These are phyloP conservation scores for Sanghuangporus baumii DNA, from an alignment of 1,284 basidiomycete genomes.

Conservation along the genomic window DNA sequence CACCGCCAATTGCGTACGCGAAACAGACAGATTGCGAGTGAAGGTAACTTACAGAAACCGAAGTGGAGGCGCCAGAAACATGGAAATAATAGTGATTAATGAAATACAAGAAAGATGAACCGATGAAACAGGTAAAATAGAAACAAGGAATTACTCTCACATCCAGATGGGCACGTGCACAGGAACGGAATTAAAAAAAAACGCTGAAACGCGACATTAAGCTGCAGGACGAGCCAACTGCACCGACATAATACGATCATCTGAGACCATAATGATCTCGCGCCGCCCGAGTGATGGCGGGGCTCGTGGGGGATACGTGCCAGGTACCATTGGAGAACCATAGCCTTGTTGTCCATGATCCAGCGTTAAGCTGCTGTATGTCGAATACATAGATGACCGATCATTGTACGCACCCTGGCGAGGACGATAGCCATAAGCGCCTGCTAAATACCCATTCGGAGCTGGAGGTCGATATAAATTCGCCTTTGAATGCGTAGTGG, in stretches of 20 bases:
- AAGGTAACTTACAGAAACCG: background rate
- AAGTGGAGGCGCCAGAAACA: background rate
- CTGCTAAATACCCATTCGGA: slow-evolving; percentile 27
- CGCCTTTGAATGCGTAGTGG: slow-evolving; percentile 49
- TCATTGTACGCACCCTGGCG: slow-evolving; percentile 15
- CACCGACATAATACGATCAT: slow-evolving; percentile 70
- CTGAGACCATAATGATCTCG: slow-evolving; percentile 76
- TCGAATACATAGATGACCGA: slow-evolving; percentile 15
- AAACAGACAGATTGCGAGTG: background rate
- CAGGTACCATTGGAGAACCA: slow-evolving; percentile 37
- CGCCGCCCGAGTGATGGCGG: slow-evolving; percentile 46
- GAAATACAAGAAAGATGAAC: background rate
- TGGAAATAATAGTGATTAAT: background rate
- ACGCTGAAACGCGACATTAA: background rate
- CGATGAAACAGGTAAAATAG: background rate
- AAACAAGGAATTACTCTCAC: slow-evolving; percentile 1
- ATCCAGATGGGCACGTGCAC: background rate
- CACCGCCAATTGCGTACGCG: slow-evolving; percentile 3
- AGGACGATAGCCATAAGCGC: slow-evolving; percentile 22
- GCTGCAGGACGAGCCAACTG: slow-evolving; percentile 33
- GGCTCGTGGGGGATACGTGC: slow-evolving; percentile 30
- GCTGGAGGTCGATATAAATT: slow-evolving; percentile 22
- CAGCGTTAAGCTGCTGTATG: background rate
- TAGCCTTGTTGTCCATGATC: slow-evolving; percentile 34
- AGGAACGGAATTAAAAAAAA: background rate